phyloP scores from a whole-genome alignment of 306 rosid genomes.

The Cercis canadensis region DNA sequence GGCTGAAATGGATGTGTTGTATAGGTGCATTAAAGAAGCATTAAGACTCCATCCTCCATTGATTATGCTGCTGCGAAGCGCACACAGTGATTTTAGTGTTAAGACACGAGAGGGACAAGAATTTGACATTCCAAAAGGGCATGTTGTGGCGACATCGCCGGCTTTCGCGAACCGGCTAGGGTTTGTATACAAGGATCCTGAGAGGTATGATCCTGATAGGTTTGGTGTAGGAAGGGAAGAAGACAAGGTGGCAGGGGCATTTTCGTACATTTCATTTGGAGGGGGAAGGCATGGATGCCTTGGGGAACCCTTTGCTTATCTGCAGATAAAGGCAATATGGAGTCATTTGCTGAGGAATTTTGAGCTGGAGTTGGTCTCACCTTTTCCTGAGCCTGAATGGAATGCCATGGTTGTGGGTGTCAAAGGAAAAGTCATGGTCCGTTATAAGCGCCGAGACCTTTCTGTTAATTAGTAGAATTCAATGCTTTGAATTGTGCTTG shows the following conservation, averaged over 20 bases:
- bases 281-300: slow-evolving; percentile 99
- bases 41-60: slow-evolving; percentile 95
- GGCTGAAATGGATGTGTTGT: slow-evolving; percentile 93
- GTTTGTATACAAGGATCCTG: slow-evolving; percentile 78
- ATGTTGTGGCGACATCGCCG: slow-evolving; percentile 94
- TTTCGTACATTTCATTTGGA: slow-evolving; percentile 93
- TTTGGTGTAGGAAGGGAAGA: slow-evolving; percentile 83
- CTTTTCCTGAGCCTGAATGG: slow-evolving; percentile 96
- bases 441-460: slow-evolving; percentile 81
- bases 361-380: slow-evolving; percentile 83
- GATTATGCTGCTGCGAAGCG: slow-evolving; percentile 87
- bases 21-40: slow-evolving; percentile 91
- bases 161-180: slow-evolving; percentile 88
- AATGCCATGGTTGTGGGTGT: slow-evolving; percentile 99
- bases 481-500: not conserved
- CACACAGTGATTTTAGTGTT: slow-evolving; percentile 81
- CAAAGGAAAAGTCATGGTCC: slow-evolving; percentile 93
- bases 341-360: slow-evolving; percentile 92
- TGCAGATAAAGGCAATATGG: slow-evolving; percentile 97
- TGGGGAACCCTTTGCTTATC: slow-evolving; percentile 95
- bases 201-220: slow-evolving; percentile 80
- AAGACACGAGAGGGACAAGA: slow-evolving; percentile 76
- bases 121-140: slow-evolving; percentile 93
- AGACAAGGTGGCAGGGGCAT: slow-evolving; percentile 88
- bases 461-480: slow-evolving; percentile 46